Evolutionary conservation across 2,329 filamentous ascomycete species (phyloP), one percentile per base, ranked within the genome.

Genomic region (Aspergillus japonicus): DNA sequence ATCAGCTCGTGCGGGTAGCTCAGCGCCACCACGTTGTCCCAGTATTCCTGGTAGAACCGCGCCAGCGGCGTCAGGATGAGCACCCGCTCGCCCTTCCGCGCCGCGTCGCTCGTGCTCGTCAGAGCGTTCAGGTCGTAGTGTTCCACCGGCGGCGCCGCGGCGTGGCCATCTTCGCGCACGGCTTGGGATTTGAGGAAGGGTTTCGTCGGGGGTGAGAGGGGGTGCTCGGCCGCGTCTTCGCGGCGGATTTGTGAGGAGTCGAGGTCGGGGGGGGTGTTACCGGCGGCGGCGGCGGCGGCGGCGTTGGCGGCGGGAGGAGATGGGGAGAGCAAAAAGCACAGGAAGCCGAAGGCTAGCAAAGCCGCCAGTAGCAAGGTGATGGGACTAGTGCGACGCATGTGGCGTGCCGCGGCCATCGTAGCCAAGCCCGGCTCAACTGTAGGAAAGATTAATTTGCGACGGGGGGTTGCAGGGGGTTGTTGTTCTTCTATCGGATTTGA

Each of bases 91-190:
- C 86, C 82, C 73, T 96, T 95, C 63, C 83, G 85, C 54, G 92
- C 81, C 1, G 95, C 91, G 65, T 90, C 84, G 54, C 83, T 75
- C 21, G 93, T 90, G 59, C 91, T 91, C 48, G 93, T 97, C 68
- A 98, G 86, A 78, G 94, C 93, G 82, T 98, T 98, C 78, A 99
- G 89, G 75, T 96, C 87, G 81, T 97, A 98, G 75, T 91, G 92
- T 42, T 91, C 86, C 50, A 99, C 93, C 8, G 94, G 93, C 56
- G 94, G 92, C 52, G 92, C 89, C 48, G 82, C 81, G 57, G 77
- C 72, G 66, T 78, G 82, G 60, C 74, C 83, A 72, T 81, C 84
- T 31, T 68, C 62, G 50, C 71, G 69, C 29, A 70, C 44, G 59
- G 77, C 78, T 66, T 86, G 85, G 24, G 84, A 80, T 73, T 92